Percentiles rank a stretch among this genome's conserved stretches.
Conservation (phyloP, 1,284 basidiomycete species). For the Tetrapyrgos nigripes region DNA sequence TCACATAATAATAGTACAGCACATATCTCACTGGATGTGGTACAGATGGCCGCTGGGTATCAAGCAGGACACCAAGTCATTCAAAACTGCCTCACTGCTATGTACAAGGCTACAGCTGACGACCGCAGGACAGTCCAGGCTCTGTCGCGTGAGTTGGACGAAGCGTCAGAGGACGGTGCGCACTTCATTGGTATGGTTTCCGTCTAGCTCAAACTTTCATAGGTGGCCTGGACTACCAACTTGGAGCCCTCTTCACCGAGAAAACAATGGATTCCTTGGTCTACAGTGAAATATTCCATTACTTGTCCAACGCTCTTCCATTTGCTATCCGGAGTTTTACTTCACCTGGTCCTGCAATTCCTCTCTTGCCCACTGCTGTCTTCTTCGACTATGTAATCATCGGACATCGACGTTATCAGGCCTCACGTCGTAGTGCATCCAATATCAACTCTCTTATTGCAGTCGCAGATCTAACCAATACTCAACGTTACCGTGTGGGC, state of each 20-base stretch:
- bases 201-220: background rate
- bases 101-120: constrained; percentile 30
- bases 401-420: constrained; percentile 20
- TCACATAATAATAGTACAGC: background rate
- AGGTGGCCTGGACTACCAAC: background rate
- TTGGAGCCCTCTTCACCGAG: background rate
- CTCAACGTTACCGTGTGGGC: too few relatives aligned
- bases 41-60: background rate
- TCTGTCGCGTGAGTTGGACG: constrained; percentile 26
- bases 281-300: too few relatives aligned
- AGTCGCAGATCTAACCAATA: background rate
- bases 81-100: constrained; percentile 16
- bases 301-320: background rate
- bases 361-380: constrained; percentile 3
- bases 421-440: background rate
- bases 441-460: background rate
- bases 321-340: background rate
- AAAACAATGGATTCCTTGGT: too few relatives aligned
- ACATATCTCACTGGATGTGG: background rate
- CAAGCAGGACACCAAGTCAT: background rate
- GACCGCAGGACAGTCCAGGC: constrained; percentile 33
- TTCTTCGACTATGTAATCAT: constrained; percentile 30
- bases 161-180: constrained; percentile 24
- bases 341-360: background rate
- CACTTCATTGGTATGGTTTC: background rate